Conservation (phyloP, 2,329 filamentous ascomycete species). For the Fusarium odoratissimum region DNA sequence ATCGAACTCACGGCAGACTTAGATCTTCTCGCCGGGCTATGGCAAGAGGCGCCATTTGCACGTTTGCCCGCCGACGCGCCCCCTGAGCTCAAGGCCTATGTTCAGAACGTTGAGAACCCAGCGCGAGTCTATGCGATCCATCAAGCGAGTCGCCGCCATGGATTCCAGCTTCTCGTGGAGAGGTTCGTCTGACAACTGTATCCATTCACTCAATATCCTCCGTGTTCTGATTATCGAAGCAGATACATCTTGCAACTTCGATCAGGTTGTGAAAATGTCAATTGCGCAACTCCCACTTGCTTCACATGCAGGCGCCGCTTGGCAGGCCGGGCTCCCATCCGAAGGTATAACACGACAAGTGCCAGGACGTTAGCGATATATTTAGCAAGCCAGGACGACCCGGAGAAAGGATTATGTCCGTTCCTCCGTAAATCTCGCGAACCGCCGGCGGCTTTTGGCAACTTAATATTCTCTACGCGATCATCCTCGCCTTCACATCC, state of each 20-base stretch:
- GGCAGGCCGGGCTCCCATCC: constrained; percentile 74
- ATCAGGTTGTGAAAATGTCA: constrained; percentile 76
- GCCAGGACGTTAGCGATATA: constrained; percentile 84
- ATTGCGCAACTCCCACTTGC: constrained; percentile 81
- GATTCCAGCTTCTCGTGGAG: constrained; percentile 75
- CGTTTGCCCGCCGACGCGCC: constrained; percentile 71
- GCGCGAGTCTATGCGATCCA: constrained; percentile 70
- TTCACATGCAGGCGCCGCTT: constrained; percentile 80
- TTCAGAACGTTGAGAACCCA: constrained; percentile 71
- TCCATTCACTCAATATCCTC: not conserved
- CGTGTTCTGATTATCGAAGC: constrained; percentile 27
- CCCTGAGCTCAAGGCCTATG: constrained; percentile 63
- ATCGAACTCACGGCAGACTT: constrained; percentile 51
- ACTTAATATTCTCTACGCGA: constrained; percentile 58
- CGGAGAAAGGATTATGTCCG: constrained; percentile 76
- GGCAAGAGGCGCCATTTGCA: constrained; percentile 70
- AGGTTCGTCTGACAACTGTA: constrained; percentile 58
- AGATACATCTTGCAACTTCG: constrained; percentile 87
- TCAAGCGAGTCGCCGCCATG: constrained; percentile 69
- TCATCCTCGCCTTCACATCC: constrained; percentile 34
- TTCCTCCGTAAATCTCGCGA: constrained; percentile 57
- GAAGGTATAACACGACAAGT: constrained; percentile 83
- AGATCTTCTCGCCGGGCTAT: constrained; percentile 67
- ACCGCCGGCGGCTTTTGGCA: constrained; percentile 59
- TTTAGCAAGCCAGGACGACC: constrained; percentile 82